A percentile compares a stretch with the other conserved stretches of the same genome.
phyloP scores from a whole-genome alignment of 176 grass and related monocot species.

The Bromus sterilis region DNA sequence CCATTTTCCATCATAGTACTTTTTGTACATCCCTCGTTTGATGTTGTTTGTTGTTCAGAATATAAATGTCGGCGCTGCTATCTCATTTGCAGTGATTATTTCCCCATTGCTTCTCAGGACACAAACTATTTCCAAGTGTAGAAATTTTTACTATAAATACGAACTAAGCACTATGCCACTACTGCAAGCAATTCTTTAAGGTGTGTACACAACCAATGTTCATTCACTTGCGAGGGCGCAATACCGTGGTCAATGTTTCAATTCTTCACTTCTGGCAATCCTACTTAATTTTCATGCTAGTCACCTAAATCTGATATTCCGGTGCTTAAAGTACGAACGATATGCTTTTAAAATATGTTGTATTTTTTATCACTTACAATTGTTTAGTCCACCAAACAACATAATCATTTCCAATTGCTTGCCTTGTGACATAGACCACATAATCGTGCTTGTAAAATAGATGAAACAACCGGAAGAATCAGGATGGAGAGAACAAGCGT shows the following conservation, averaged over 20 bases:
- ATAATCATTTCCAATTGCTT: not conserved
- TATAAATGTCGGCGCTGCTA: too few relatives aligned
- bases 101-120: not conserved
- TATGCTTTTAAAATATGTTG: not conserved
- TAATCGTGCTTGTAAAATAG: constrained; percentile 47
- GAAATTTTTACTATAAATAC: not conserved
- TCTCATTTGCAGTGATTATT: too few relatives aligned
- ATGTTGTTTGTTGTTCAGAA: too few relatives aligned
- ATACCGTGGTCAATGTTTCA: not conserved
- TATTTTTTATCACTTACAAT: not conserved
- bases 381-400: not conserved
- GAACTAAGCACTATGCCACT: not conserved
- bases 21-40: too few relatives aligned
- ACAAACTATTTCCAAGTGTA: not conserved
- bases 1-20: too few relatives aligned
- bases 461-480: constrained; percentile 95
- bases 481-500: constrained; percentile 74
- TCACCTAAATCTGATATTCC: not conserved
- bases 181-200: not conserved
- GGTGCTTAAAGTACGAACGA: not conserved
- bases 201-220: not conserved
- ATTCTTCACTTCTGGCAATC: not conserved
- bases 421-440: not conserved
- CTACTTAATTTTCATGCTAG: not conserved
- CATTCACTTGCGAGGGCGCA: not conserved